A percentile compares a stretch with the other conserved stretches of the same genome.
These are phyloP conservation scores for Gentiana straminea DNA, from an alignment of 257 asterid genomes.

Conservation along the genomic window DNA sequence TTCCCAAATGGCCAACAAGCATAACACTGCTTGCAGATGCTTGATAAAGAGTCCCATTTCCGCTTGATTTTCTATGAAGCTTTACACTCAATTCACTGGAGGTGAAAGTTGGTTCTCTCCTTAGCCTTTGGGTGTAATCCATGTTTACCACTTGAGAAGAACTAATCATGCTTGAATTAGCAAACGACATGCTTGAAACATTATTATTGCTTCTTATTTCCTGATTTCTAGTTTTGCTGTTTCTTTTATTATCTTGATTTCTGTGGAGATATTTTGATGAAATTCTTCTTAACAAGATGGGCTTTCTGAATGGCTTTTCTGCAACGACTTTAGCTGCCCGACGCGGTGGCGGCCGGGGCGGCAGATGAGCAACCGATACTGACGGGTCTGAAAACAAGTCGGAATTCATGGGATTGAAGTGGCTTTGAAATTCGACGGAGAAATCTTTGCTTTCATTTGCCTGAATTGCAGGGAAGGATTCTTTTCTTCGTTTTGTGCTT, in stretches of 20 bases:
- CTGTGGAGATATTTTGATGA: background rate
- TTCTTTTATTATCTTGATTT: background rate
- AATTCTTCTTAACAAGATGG: constrained; percentile 10
- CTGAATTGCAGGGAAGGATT: constrained; percentile 13
- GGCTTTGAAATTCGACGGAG: constrained; percentile 1
- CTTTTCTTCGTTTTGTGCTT: constrained; percentile 18
- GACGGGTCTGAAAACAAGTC: constrained; percentile 4
- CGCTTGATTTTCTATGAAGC: constrained; percentile 14
- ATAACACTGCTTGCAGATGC: constrained; percentile 34
- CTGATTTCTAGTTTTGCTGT: constrained; percentile 1
- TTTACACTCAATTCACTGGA: constrained; percentile 31
- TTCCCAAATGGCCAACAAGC: constrained; percentile 37
- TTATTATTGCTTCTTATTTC: constrained; percentile 8
- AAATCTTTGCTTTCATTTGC: constrained; percentile 1
- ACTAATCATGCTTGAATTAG: constrained; percentile 15
- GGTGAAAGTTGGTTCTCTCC: constrained; percentile 22
- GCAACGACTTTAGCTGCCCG: background rate
- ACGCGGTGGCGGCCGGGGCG: background rate
- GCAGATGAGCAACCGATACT: constrained; percentile 12
- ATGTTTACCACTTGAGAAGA: constrained; percentile 20
- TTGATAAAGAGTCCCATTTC: constrained; percentile 11
- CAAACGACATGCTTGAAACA: constrained; percentile 18
- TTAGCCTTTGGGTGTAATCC: constrained; percentile 13
- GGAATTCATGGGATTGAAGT: constrained; percentile 9
- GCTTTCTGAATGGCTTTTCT: constrained; percentile 9